These are phyloP conservation scores for Sarcodon aspratus DNA, from an alignment of 768 basidiomycete genomes.

Conservation along the genomic window DNA sequence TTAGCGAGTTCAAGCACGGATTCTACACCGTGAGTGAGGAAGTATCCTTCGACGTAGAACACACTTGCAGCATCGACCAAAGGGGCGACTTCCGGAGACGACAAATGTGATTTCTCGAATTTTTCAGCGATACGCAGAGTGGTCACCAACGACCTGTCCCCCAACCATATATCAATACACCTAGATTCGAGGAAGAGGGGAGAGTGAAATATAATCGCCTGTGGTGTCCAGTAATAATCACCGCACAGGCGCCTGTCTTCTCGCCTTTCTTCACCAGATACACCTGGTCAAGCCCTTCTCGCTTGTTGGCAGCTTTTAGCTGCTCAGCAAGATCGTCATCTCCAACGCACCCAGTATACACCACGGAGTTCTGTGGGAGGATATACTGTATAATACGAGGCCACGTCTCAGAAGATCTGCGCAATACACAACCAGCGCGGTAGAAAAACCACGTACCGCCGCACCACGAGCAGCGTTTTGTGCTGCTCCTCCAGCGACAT, in stretches of 20 bases:
- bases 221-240: conserved; percentile 87
- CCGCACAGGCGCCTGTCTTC: conserved; percentile 94
- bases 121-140: conserved; percentile 84
- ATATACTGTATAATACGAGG: conserved; percentile 53
- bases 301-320: conserved; percentile 80
- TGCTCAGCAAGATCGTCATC: conserved; percentile 87
- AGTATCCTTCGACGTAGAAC: conserved; percentile 95
- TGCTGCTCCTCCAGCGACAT: conserved; percentile 94
- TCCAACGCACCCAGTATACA: conserved; percentile 91
- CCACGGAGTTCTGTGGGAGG: conserved; percentile 78
- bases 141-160: conserved; percentile 77
- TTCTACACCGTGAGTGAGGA: conserved; percentile 86
- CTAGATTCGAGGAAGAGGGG: background rate
- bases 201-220: background rate
- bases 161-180: background rate
- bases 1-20: conserved; percentile 64
- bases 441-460: conserved; percentile 48
- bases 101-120: conserved; percentile 74
- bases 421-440: conserved; percentile 2
- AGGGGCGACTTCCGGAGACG: conserved; percentile 61
- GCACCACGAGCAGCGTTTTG: conserved; percentile 97
- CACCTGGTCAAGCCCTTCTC: conserved; percentile 79
- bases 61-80: conserved; percentile 71
- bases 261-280: conserved; percentile 83
- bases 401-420: background rate